Percentiles rank a stretch among this genome's conserved stretches.
phyloP scores from a whole-genome alignment of 257 asterid species.

The Solanum tacnaense region DNA sequence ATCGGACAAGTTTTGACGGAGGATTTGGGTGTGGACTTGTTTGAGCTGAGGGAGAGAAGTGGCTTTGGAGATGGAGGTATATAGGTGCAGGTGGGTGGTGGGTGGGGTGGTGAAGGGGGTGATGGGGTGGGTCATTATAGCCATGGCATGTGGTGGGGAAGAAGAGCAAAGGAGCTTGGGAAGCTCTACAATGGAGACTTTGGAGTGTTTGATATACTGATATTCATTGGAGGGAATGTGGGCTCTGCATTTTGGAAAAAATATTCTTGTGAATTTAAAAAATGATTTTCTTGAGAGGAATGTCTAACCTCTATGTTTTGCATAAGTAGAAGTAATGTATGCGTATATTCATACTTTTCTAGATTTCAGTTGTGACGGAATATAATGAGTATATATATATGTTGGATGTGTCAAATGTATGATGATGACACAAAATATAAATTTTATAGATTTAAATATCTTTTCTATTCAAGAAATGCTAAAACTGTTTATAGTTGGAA shows the following conservation, averaged over 20 bases:
- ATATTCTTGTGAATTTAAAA: no score
- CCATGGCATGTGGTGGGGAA: neutral
- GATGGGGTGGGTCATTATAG: slow-evolving; percentile 20
- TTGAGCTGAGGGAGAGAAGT: slow-evolving; percentile 45
- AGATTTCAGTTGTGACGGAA: neutral
- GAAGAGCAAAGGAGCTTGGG: neutral
- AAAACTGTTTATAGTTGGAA: accelerated
- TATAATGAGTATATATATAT: neutral
- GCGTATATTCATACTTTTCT: neutral
- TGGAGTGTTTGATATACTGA: neutral
- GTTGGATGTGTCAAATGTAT: neutral
- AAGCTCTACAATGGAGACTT: neutral
- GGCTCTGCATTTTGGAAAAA: neutral
- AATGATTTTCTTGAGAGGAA: no score
- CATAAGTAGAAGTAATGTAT: no score
- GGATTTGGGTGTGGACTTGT: slow-evolving; percentile 47
- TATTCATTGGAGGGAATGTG: neutral
- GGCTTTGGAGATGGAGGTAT: slow-evolving; percentile 20
- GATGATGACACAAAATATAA: accelerated
- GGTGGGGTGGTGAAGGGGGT: slow-evolving; percentile 6
- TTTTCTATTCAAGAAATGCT: neutral
- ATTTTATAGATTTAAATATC: neutral
- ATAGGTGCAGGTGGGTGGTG: neutral
- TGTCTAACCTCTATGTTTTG: no score
- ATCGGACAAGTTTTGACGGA: slow-evolving; percentile 22